Evolutionary conservation across 2,329 filamentous ascomycete species (phyloP).

Genomic region (Aspergillus ochraceus): DNA sequence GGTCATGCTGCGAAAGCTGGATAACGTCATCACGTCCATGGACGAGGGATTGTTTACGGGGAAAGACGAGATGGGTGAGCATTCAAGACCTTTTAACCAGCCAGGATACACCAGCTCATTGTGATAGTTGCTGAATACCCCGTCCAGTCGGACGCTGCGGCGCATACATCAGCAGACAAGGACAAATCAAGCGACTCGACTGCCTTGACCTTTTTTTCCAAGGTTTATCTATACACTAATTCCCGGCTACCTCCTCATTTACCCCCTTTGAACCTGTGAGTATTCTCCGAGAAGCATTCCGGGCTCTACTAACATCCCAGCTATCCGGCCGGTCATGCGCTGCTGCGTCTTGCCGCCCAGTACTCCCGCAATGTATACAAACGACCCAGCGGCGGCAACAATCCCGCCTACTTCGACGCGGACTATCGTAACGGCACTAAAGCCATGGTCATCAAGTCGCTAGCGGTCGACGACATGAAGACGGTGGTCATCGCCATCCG

Average conservation of each 20-base stretch:
- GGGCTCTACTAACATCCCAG: slow-evolving; percentile 35
- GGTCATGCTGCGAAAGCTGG: slow-evolving; percentile 62
- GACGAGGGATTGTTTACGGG: slow-evolving; percentile 61
- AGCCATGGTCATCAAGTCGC: slow-evolving; percentile 80
- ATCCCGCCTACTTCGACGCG: slow-evolving; percentile 61
- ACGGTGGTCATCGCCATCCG: slow-evolving; percentile 82
- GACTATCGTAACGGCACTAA: slow-evolving; percentile 76
- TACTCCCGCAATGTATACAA: slow-evolving; percentile 73
- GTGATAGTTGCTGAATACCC: neutral
- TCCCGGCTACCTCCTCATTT: slow-evolving; percentile 69
- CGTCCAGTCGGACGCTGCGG: neutral
- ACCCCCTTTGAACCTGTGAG: slow-evolving; percentile 66
- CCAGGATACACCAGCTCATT: neutral
- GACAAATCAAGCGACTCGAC: neutral
- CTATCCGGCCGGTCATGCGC: slow-evolving; percentile 72
- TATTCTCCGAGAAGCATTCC: slow-evolving; percentile 6
- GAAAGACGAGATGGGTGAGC: slow-evolving; percentile 37
- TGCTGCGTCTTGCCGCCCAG: slow-evolving; percentile 75
- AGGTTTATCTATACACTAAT: slow-evolving; percentile 77
- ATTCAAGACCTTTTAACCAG: neutral
- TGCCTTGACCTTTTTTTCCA: slow-evolving; percentile 63
- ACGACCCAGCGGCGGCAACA: neutral
- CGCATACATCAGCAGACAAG: neutral
- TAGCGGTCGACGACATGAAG: slow-evolving; percentile 74
- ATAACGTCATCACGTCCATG: slow-evolving; percentile 70